Conservation (phyloP, 2,329 filamentous ascomycete genomes). For the Dactylellina cionopaga region DNA sequence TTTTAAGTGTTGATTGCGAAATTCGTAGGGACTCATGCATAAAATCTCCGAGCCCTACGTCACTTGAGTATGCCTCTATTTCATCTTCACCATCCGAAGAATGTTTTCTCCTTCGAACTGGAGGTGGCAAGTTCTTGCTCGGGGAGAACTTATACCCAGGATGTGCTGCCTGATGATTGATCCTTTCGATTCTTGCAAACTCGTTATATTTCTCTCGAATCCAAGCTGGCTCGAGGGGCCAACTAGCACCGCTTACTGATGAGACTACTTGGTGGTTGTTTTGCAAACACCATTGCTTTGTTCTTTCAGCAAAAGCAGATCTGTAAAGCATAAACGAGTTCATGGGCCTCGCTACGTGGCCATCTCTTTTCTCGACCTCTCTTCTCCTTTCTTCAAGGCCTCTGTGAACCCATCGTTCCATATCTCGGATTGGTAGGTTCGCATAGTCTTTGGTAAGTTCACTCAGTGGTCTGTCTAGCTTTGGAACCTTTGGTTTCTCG, state of each 20-base stretch:
- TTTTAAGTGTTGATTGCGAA: constrained; percentile 7
- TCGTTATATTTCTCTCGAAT: constrained; percentile 79
- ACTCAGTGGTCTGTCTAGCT: constrained; percentile 75
- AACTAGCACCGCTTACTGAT: constrained; percentile 83
- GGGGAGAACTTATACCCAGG: constrained; percentile 95
- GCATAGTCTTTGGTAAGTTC: constrained; percentile 73
- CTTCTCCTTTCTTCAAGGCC: constrained; percentile 71
- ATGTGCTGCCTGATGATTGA: constrained; percentile 85
- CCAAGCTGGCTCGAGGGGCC: constrained; percentile 80
- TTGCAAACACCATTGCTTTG: constrained; percentile 80
- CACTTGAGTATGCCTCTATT: constrained; percentile 63
- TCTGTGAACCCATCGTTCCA: constrained; percentile 80
- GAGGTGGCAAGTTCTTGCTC: constrained; percentile 69
- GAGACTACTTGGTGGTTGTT: constrained; percentile 96
- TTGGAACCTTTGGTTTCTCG: constrained; percentile 65
- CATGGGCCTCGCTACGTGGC: constrained; percentile 89
- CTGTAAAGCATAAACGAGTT: constrained; percentile 99
- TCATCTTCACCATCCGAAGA: constrained; percentile 61
- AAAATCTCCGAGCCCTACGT: constrained; percentile 60
- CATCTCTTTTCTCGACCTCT: constrained; percentile 77
- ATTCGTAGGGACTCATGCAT: constrained; percentile 6
- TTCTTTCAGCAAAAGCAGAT: constrained; percentile 87
- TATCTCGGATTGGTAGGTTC: constrained; percentile 76
- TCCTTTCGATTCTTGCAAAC: constrained; percentile 80
- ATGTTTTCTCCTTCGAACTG: constrained; percentile 64